Conservation (phyloP, 176 grass and related monocot genomes). For the Musa acuminata region DNA sequence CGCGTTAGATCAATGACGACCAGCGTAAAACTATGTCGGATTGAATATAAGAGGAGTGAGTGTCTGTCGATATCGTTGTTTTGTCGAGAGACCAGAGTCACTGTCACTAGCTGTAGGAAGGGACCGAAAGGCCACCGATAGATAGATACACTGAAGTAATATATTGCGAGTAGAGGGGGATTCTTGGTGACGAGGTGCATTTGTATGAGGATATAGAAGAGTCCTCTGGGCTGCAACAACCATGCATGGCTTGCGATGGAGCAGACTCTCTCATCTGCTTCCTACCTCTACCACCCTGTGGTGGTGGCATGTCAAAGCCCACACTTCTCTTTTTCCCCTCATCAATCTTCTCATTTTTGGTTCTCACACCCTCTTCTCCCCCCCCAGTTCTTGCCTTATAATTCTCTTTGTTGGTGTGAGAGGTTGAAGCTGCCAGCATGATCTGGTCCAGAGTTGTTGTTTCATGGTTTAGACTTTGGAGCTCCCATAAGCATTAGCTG, state of each 20-base stretch:
- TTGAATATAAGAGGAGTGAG: too few relatives aligned
- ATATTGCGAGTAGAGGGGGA: too few relatives aligned
- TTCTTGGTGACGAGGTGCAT: too few relatives aligned
- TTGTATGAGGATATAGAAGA: neutral
- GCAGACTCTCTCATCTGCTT: neutral
- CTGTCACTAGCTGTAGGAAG: neutral
- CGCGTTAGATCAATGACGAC: too few relatives aligned
- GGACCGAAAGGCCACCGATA: neutral
- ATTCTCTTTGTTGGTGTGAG: constrained; percentile 10
- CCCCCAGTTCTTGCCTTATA: neutral
- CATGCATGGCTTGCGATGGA: too few relatives aligned
- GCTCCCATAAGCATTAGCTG: too few relatives aligned
- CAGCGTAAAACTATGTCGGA: too few relatives aligned
- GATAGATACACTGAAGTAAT: neutral
- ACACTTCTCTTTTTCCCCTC: neutral
- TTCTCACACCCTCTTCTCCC: too few relatives aligned
- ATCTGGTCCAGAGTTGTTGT: constrained; percentile 2
- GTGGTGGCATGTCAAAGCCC: too few relatives aligned
- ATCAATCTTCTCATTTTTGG: neutral
- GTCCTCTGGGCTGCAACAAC: neutral
- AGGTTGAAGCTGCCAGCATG: constrained; percentile 25
- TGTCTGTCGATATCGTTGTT: too few relatives aligned
- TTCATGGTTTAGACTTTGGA: too few relatives aligned
- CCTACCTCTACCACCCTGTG: too few relatives aligned
- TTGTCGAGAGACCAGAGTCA: neutral